Conservation (phyloP, 257 asterid species). For the Solanum chilense region DNA sequence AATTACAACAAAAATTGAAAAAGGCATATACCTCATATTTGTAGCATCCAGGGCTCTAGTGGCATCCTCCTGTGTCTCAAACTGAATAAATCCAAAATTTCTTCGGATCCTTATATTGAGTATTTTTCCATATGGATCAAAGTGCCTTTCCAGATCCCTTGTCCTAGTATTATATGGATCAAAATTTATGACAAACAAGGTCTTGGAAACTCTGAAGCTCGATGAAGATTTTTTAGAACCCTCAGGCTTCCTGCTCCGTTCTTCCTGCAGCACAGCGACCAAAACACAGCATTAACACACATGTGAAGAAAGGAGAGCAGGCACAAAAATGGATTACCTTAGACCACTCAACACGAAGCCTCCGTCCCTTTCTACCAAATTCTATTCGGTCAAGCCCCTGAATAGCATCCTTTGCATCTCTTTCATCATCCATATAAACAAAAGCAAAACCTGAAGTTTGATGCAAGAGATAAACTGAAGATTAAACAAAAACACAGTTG, state of each 20-base stretch:
- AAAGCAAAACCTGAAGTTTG: conserved; percentile 31
- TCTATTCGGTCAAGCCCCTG: conserved; percentile 65
- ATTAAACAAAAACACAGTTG: not conserved
- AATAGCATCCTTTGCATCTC: conserved; percentile 85
- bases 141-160: conserved; percentile 66
- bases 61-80: conserved; percentile 63
- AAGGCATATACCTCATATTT: conserved; percentile 43
- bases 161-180: conserved; percentile 64
- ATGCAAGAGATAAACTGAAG: not conserved
- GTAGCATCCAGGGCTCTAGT: conserved; percentile 74
- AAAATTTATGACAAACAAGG: conserved; percentile 74
- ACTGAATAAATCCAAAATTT: conserved; percentile 76
- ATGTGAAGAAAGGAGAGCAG: not conserved
- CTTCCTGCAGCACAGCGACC: conserved; percentile 41
- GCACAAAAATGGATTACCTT: conserved; percentile 34
- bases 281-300: not conserved
- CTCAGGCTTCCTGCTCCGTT: conserved; percentile 48
- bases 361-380: conserved; percentile 73
- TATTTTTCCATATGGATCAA: conserved; percentile 71
- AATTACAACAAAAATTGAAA: not conserved
- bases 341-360: conserved; percentile 91
- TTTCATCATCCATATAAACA: conserved; percentile 79
- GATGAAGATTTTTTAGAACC: conserved; percentile 40
- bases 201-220: conserved; percentile 46
- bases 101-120: conserved; percentile 62